Evolutionary conservation across 202 grass and related monocot genomes (phyloP), one percentile per base, ranked within the genome.

Genomic region (Alloteropsis angusta): DNA sequence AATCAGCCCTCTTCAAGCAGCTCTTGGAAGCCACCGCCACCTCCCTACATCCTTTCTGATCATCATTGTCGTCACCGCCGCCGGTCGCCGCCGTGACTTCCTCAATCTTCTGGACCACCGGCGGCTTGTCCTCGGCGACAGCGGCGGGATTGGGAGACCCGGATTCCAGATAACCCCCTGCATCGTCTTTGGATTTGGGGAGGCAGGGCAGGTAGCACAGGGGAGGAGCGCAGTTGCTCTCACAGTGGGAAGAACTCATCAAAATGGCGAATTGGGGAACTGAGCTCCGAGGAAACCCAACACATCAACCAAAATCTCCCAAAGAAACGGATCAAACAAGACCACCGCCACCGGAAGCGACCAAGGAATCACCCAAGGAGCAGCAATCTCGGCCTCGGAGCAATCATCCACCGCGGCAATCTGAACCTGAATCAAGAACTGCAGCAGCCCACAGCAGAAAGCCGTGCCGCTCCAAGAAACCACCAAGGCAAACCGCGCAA

Each of bases 201-300:
- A 76, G 79, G 78, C 76, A 71, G 48, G 83, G 71, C 39, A 79
- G 36, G 82, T 50, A 76, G 39, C 83, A 92, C 49, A 76, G 60
- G 43, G 85, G 53, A 58, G 75, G 83, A 60, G 86, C 34, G 75
- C 82, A 88, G 63, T 88, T 45, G 55, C 73, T 86, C 80, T 86
- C 81, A 71, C 74, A 76, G 70, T 46, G 50, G 64, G 49, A 41
- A 5, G 79, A 88, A 72, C 62, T 92, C 89, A 86, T 88, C 80
- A 84, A 88, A 84, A 75, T 79, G 82, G 71, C 63, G 72, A 50
- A 71, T 80, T 75, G 70, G 68, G 78, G 57, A 78, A 67, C 73
- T 30, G 35, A 79, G 22, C 53, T 60, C 52, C 65, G 38, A 32
- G 54, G 69, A 45, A 81, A 81, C 53, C 36, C 50, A 69, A 58